A percentile compares a stretch with the other conserved stretches of the same genome.
phyloP scores from a whole-genome alignment of 83 land plant species.

The Diphasiastrum complanatum region DNA sequence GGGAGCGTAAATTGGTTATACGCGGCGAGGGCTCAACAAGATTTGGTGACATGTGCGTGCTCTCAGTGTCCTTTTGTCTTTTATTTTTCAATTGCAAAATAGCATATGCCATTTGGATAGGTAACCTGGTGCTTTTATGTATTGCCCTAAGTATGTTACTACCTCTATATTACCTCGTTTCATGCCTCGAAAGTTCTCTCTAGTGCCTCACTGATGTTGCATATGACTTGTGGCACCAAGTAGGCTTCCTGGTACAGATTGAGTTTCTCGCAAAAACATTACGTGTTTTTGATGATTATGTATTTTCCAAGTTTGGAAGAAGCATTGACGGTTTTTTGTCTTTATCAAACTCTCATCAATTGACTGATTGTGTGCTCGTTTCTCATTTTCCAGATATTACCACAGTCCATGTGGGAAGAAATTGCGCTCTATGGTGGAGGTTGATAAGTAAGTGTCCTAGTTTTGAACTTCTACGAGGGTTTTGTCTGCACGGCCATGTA shows the following conservation, averaged over 20 bases:
- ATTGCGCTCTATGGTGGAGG: constrained; percentile 32
- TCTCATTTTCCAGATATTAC: constrained; percentile 19
- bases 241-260: no score
- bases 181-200: background rate
- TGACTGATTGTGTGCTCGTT: background rate
- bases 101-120: background rate
- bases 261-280: no score
- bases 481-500: background rate
- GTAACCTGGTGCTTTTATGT: background rate
- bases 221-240: no score
- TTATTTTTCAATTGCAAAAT: background rate
- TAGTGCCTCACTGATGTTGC: no score
- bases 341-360: background rate
- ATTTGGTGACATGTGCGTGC: constrained; percentile 79
- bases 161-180: background rate
- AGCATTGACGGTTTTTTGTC: background rate
- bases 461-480: background rate
- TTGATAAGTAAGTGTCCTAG: constrained; percentile 18
- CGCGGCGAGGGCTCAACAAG: constrained; percentile 56
- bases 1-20: constrained; percentile 55
- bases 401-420: constrained; percentile 27
- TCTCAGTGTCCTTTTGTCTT: background rate
- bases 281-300: no score
- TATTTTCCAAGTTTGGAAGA: no score
- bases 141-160: background rate